Evolutionary conservation across 345 rosid species (phyloP).

Genomic region (Populus davidiana): DNA sequence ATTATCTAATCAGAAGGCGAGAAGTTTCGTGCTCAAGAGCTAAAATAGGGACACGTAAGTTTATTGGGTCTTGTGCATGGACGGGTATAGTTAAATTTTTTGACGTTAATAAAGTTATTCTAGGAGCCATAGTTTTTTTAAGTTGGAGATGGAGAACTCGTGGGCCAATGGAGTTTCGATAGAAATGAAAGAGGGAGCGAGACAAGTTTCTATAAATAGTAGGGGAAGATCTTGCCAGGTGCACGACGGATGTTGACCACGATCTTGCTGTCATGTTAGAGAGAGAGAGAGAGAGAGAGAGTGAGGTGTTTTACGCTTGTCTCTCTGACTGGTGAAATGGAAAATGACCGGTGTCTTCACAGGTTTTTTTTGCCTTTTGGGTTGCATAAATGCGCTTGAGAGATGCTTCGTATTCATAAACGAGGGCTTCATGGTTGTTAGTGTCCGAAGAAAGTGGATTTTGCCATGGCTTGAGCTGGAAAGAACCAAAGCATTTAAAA

Average conservation of each 20-base stretch:
- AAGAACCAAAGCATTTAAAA: no score
- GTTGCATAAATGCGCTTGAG: neutral
- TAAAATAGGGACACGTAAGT: slow-evolving; percentile 27
- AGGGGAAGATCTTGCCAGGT: slow-evolving; percentile 22
- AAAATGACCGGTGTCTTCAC: neutral
- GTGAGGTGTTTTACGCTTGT: neutral
- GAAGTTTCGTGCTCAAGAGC: slow-evolving; percentile 20
- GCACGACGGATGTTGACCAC: slow-evolving; percentile 29
- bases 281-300: neutral
- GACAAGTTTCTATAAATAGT: slow-evolving; percentile 20
- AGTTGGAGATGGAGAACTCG: slow-evolving; percentile 36
- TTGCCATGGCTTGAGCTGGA: no score
- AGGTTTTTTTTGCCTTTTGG: neutral
- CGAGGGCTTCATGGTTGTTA: no score
- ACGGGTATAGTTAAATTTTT: neutral
- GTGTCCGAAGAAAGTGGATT: no score
- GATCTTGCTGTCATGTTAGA: slow-evolving; percentile 19
- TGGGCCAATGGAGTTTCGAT: slow-evolving; percentile 18
- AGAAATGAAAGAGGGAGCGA: neutral
- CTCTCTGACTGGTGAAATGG: neutral
- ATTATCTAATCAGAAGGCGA: slow-evolving; percentile 13
- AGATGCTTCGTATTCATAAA: no score
- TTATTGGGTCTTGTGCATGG: slow-evolving; percentile 14
- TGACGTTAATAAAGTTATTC: no score
- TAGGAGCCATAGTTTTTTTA: neutral